Evolutionary conservation across 257 asterid species (phyloP), one percentile per base, ranked within the genome.

Genomic region (Agastache rugosa): DNA sequence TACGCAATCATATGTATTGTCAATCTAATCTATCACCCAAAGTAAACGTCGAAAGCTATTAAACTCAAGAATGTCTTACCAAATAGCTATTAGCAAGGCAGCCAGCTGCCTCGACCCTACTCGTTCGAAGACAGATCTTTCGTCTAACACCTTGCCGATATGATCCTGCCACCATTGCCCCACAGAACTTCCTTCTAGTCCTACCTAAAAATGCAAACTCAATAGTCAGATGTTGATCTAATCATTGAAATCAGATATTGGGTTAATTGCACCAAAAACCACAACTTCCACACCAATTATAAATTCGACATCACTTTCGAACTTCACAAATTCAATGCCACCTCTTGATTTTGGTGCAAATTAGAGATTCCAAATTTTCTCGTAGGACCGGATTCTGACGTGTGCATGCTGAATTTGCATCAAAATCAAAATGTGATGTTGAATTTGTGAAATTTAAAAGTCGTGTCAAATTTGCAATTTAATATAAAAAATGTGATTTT

Each of bases 141-240:
- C 97, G 8, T 86, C 96, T 81, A 93, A 83, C 8, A 86, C 85
- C 77, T 89, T 91, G 59, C 98, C 97, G 34, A 93, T 91, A 45
- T 90, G 87, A 63, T 93, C 97, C 71, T 78, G 96, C 98, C 98
- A 93, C 98, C 96, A 93, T 80, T 85, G 96, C 71, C 98, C 98
- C 0, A 86, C 69, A 72, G 97, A 84, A 84, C 96, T 93, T 83
- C 98, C 98, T 88, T 93, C 98, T 44, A 93, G 85, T 82, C 98
- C 98, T 79, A 93, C 98, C 98, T 93, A 86, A 80, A 91, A 6
- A 29, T 16, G 11, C 42, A 29, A 29, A 27, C 22, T 60, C 41
- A 31, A 29, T 29, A 60, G 41, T 59, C 1, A 9, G 59, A 17
- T 19, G 6, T 15, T 31, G 19, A 29, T 60, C 44, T 11, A 15